Evolutionary conservation across 179 eudicot species (phyloP), one percentile per base, ranked within the genome.

Genomic region (Actinidia arguta): DNA sequence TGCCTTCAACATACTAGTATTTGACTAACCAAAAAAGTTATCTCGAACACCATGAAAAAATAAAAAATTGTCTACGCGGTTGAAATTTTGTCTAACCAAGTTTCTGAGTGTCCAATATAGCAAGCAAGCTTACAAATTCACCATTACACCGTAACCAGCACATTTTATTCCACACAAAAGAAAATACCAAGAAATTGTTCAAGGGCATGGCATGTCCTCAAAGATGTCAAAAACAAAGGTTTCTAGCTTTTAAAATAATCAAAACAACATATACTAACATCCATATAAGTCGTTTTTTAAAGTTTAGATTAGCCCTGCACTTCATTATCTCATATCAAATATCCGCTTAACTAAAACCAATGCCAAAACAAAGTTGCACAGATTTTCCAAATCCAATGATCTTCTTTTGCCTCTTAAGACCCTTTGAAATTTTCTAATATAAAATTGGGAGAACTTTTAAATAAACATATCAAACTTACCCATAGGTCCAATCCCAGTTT

Each of bases 401-500:
- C 58, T 78, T 54, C 69, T 51, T 39, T 76, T 76, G 51, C 27
- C 62, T 48, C 75, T 55, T n/a, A 36, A 24, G 48, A 75, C 25
- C 82, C 64, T 20, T 79, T 39, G 10, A 67, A 52, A 12, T 67
- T 27, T 50, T 10, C 14, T 52, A 70, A 68, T 8, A 73, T 14
- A 73, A 22, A n/a, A 52, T 52, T 27, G 62, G 61, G 70, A 77
- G 39, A 42, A 24, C 18, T 67, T 27, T 42, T 5, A 36, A 56
- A 67, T n/a, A 36, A 80, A 74, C 59, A 71, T 58, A 14, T 44
- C 0, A 84, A 78, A 82, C 96, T 90, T 90, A 96, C 99, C 98
- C 96, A 95, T 95, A 39, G 99, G 98, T 78, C 99, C 99, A 36
- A 88, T 86, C 80, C 93, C 88, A 64, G 95, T 93, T 77, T 88